Evolutionary conservation across 2,329 filamentous ascomycete genomes (phyloP).

Genomic region (Kalaharituber pfeilii): DNA sequence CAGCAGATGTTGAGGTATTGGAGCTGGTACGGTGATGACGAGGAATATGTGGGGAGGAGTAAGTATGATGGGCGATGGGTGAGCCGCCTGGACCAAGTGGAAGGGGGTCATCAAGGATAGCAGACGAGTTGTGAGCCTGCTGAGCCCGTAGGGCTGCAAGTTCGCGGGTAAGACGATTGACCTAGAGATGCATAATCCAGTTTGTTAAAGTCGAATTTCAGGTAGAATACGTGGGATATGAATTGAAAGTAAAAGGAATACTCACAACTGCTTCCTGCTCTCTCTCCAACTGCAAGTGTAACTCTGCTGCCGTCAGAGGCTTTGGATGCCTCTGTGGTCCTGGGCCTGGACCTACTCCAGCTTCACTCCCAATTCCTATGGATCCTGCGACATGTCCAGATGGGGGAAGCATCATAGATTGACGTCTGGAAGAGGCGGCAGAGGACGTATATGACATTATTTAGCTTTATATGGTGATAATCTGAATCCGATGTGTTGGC

Average conservation of each 20-base stretch:
- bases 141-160: constrained; percentile 60
- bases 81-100: constrained; percentile 25
- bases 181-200: constrained; percentile 33
- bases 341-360: constrained; percentile 33
- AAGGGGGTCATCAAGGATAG: constrained; percentile 36
- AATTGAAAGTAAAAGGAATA: constrained; percentile 11
- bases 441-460: constrained; percentile 21
- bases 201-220: not conserved
- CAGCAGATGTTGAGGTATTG: constrained; percentile 37
- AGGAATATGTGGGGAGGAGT: constrained; percentile 31
- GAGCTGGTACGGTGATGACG: constrained; percentile 39
- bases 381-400: constrained; percentile 1
- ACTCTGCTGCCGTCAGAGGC: constrained; percentile 69
- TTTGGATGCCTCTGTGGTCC: constrained; percentile 71
- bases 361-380: constrained; percentile 19
- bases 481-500: no score
- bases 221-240: not conserved
- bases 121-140: constrained; percentile 45
- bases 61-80: not conserved
- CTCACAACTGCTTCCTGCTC: constrained; percentile 83
- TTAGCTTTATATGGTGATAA: not conserved
- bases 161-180: constrained; percentile 82
- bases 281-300: constrained; percentile 78
- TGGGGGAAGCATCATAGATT: constrained; percentile 11
- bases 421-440: constrained; percentile 7